Conservation (phyloP, 2,329 filamentous ascomycete genomes). For the Metarhizium brunneum region DNA sequence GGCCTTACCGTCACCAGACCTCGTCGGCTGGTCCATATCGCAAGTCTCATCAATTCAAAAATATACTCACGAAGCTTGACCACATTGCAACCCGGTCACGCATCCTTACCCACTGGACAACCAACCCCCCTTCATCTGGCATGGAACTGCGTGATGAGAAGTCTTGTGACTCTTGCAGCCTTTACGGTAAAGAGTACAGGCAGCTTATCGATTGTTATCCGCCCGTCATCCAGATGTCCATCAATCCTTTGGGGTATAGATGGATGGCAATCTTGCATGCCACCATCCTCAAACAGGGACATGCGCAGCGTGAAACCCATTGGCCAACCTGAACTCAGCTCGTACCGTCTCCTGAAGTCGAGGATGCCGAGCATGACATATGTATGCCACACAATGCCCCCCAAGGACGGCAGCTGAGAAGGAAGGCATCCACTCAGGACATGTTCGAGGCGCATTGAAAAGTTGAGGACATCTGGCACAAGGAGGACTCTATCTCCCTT, state of each 20-base stretch:
- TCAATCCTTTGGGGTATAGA: too few species aligned
- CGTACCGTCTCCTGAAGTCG: not conserved
- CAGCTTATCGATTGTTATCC: not conserved
- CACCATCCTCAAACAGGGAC: not conserved
- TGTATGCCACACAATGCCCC: not conserved
- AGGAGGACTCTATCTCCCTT: not conserved
- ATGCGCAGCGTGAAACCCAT: not conserved
- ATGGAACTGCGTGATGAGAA: not conserved
- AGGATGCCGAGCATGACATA: not conserved
- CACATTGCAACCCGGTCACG: too few species aligned
- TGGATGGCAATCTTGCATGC: not conserved
- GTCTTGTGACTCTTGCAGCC: not conserved
- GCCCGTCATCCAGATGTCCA: not conserved
- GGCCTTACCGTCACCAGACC: constrained; percentile 6
- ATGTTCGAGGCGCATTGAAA: too few species aligned
- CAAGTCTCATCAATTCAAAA: not conserved
- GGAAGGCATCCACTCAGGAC: not conserved
- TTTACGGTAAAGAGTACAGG: not conserved
- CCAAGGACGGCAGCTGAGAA: not conserved
- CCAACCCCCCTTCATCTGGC: not conserved
- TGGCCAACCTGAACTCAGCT: not conserved
- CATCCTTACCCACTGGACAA: not conserved
- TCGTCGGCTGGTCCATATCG: not conserved
- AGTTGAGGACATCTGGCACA: too few species aligned
- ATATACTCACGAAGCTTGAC: not conserved